Evolutionary conservation across 2,329 filamentous ascomycete genomes (phyloP), one percentile per base, ranked within the genome.

Genomic region (Pseudocercospora fijiensis): DNA sequence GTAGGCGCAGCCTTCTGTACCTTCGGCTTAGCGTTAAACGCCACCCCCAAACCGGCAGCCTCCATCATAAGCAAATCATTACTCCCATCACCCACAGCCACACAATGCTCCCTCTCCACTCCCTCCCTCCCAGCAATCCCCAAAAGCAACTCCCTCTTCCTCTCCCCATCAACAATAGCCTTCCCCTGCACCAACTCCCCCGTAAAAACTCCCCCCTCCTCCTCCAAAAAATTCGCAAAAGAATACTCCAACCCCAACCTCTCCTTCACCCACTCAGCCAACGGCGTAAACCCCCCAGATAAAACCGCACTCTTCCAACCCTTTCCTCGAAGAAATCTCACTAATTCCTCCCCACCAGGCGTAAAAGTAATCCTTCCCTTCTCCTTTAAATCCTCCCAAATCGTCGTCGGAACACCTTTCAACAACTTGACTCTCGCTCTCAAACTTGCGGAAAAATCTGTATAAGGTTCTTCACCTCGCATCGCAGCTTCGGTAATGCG

Each of bases 401-500:
- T 88, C 61, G 86, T 86, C 9, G 85, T 87, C 0, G 90, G 87
- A 7, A 97, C 87, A 30, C 93, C 94, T 71, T 89, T 90, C 45
- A 99, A 85, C 49, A 98, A 83, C 45, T 84, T 84, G 27, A 96
- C 92, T 20, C 95, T 86, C 75, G 90, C 91, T 63, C 88, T 87
- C 73, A 99, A 87, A 0, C 90, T 93, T 0, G 86, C 85, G 58
- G 93, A 88, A 71, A 99, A 99, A 76, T 97, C 93, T 37, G 98
- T 83, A 59, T 76, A 77, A 1, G 74, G 74, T 22, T 72, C 74
- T 80, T 98, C 93, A 65, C 95, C 95, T 70, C 94, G 88, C 95
- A 99, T 99, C 37, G 95, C 94, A 33, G 92, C 89, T 64, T 89
- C 89, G 0, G 95, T 99, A 70, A 99, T 98, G 72, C 89, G 84